Conservation (phyloP, 1,284 basidiomycete species). For the Anthracocystis setariae region DNA sequence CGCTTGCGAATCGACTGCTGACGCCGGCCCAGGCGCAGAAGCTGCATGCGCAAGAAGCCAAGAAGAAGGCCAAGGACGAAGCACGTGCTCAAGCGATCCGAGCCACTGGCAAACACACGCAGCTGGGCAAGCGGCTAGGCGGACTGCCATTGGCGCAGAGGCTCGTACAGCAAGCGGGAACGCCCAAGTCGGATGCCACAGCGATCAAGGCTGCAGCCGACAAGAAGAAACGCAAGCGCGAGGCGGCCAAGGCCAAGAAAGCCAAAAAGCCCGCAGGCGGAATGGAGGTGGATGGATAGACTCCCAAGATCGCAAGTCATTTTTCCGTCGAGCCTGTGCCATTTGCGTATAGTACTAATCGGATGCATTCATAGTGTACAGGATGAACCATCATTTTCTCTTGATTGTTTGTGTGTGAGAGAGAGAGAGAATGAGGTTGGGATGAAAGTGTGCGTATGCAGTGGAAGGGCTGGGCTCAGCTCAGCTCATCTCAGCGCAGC, state of each 20-base stretch:
- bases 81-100: conserved; percentile 32
- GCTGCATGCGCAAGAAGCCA: conserved; percentile 43
- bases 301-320: no score
- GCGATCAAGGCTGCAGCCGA: conserved; percentile 39
- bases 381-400: no score
- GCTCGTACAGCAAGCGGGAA: conserved; percentile 43
- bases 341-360: no score
- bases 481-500: no score
- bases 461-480: no score
- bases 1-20: conserved; percentile 46
- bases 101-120: conserved; percentile 39
- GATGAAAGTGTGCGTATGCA: no score
- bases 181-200: conserved; percentile 37
- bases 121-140: conserved; percentile 35
- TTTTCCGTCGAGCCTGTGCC: no score
- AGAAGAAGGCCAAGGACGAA: conserved; percentile 40
- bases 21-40: conserved; percentile 47
- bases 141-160: conserved; percentile 45
- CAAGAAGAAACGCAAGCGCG: conserved; percentile 44
- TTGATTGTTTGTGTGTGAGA: no score
- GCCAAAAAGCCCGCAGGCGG: conserved; percentile 11
- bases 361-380: no score
- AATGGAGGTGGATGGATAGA: conserved; percentile 39
- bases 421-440: no score
- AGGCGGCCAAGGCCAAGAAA: conserved; percentile 34